A percentile compares a stretch with the other conserved stretches of the same genome.
phyloP scores from a whole-genome alignment of 345 rosid genomes.

The Ailanthus altissimus region DNA sequence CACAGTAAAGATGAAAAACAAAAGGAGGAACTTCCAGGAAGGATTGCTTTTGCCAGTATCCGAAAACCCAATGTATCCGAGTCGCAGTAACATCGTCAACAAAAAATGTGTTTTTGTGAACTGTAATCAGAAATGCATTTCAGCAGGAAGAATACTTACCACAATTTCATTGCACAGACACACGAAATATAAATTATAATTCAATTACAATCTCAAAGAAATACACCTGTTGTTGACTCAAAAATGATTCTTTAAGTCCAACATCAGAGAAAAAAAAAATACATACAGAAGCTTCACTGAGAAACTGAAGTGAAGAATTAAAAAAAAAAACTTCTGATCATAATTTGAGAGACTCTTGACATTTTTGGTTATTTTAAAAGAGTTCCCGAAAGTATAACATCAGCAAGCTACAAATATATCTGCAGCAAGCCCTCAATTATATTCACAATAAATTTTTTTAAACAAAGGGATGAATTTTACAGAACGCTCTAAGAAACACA shows the following conservation, averaged over 20 bases:
- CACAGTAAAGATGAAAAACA: conserved; percentile 58
- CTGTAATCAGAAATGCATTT: conserved; percentile 67
- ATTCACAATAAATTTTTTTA: neutral
- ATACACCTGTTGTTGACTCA: conserved; percentile 14
- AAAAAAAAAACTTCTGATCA: conserved; percentile 23
- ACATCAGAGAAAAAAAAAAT: neutral
- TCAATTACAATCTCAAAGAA: conserved; percentile 24
- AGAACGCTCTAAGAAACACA: neutral
- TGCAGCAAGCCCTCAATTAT: conserved; percentile 12
- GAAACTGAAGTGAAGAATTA: too few relatives aligned
- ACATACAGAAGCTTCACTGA: too few relatives aligned
- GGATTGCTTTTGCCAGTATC: conserved; percentile 45
- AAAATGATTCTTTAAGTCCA: too few relatives aligned
- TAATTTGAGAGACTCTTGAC: conserved; percentile 22
- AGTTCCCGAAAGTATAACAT: conserved; percentile 12
- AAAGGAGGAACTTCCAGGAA: conserved; percentile 68
- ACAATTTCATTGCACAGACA: conserved; percentile 28
- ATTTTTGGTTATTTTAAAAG: conserved; percentile 13
- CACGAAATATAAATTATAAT: conserved; percentile 24
- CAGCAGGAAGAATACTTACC: conserved; percentile 51
- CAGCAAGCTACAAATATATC: conserved; percentile 3
- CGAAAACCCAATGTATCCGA: conserved; percentile 51
- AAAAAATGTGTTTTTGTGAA: conserved; percentile 52
- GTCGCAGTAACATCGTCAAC: conserved; percentile 73
- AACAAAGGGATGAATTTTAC: neutral